Evolutionary conservation across 306 rosid species (phyloP), one percentile per base, ranked within the genome.

Genomic region (Inga oerstediana): DNA sequence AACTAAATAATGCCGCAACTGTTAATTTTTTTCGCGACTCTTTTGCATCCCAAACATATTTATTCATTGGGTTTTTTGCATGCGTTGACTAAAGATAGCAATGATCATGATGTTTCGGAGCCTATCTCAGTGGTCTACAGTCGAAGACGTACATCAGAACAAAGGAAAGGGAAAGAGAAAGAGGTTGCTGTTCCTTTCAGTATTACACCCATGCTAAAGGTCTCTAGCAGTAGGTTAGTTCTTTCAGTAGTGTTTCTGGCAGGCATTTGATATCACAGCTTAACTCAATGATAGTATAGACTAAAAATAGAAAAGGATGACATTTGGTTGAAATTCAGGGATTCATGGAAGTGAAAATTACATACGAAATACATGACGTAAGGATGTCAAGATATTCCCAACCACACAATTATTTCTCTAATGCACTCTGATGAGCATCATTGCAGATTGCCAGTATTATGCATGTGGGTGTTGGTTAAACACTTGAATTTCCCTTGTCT

Each of bases 81-180:
- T 56, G 75, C 49, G 80, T 69, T 75, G 83, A 44, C 49, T 83
- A 75, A 78, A 87, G 94, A 80, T 68, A 19, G 41, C 35, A 54
- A 84, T 74, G 89, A 65, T 78, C 30, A 7, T 61, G 90, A 85
- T 67, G 80, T 49, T 65, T 64, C 74, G 32, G 90, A 80, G 85
- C 85, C 90, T 75, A 72, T 74, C 73, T 83, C 97, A 17, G 78
- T 88, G 17, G 85, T 81, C 32, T 85, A 80, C 61, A 72, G 74
- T 43, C 73, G 88, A 46, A 83, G 81, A 70, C 72, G 41, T 11
- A 49, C 80, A 71, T 27, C 87, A 27, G 37, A 81, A 30, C 81
- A 86, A 89, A 75, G 81, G 76, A 91, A 88, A 64, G 74, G 72
- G 48, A 78, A 52, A 19, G 94, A 75, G 81, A 88, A 78, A 82